Evolutionary conservation across 495 filamentous ascomycete species (phyloP).

Genomic region (Hypoxylon lienhwacheense): DNA sequence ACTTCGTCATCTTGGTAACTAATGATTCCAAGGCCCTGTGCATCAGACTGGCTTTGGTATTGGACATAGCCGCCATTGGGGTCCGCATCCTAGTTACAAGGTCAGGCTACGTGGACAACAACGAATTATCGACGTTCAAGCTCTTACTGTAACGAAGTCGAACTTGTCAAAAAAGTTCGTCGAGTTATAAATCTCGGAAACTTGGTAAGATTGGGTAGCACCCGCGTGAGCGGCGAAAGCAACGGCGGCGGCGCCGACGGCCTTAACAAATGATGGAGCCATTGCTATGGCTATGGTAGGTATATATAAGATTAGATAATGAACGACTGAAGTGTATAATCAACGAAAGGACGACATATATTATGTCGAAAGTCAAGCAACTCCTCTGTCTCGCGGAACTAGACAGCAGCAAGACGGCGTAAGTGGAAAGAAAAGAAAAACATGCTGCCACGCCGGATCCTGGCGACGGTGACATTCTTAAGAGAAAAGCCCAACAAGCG

Average conservation of each 20-base stretch:
- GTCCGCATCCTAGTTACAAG: conserved; percentile 46
- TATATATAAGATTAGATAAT: conserved; percentile 19
- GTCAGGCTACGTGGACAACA: neutral
- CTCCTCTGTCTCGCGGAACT: conserved; percentile 7
- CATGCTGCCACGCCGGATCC: neutral
- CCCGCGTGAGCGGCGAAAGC: conserved; percentile 39
- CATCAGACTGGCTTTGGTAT: conserved; percentile 58
- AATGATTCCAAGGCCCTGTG: conserved; percentile 58
- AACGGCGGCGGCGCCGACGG: conserved; percentile 44
- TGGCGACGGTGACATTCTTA: conserved; percentile 18
- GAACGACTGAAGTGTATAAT: conserved; percentile 28
- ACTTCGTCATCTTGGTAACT: conserved; percentile 48
- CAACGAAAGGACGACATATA: conserved; percentile 52
- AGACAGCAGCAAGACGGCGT: conserved; percentile 13
- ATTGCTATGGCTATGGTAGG: conserved; percentile 39
- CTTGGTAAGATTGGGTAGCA: conserved; percentile 41
- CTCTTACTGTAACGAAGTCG: conserved; percentile 49
- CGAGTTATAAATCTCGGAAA: conserved; percentile 50
- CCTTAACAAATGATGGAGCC: conserved; percentile 47
- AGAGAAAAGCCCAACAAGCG: conserved; percentile 4
- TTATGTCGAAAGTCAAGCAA: conserved; percentile 52
- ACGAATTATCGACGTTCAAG: neutral
- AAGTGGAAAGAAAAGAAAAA: neutral
- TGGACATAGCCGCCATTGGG: conserved; percentile 68
- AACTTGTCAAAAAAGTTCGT: conserved; percentile 59